Percentiles rank a stretch among this genome's conserved stretches.
Evolutionary conservation across 2,329 filamentous ascomycete genomes (phyloP).

Genomic region (Neocucurbitaria cava): DNA sequence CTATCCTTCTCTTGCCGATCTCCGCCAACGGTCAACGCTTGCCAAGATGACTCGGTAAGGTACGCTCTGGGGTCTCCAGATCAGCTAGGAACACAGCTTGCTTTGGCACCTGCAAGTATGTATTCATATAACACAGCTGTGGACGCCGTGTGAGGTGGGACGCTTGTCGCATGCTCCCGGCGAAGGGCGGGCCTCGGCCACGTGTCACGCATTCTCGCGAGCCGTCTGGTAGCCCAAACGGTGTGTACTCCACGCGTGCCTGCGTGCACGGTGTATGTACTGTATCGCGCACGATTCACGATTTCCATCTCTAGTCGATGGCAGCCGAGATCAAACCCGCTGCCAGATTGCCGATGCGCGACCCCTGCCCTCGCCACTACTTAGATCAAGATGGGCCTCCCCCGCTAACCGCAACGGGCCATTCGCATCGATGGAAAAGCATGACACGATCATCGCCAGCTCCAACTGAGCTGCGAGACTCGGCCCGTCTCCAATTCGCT

Average conservation of each 20-base stretch:
- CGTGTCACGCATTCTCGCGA: neutral
- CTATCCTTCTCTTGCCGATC: too few relatives aligned
- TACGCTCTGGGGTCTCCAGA: neutral
- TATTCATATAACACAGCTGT: neutral
- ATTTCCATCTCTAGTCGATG: conserved; percentile 24
- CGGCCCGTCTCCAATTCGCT: conserved; percentile 32
- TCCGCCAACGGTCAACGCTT: too few relatives aligned
- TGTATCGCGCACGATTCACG: too few relatives aligned
- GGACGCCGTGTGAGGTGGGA: neutral
- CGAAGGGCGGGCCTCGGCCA: neutral
- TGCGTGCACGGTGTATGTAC: too few relatives aligned
- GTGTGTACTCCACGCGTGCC: too few relatives aligned
- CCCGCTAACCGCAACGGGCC: conserved; percentile 19
- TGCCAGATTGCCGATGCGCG: conserved; percentile 18
- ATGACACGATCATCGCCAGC: conserved; percentile 38
- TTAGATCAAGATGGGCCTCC: conserved; percentile 20
- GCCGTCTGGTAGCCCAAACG: neutral
- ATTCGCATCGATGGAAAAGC: conserved; percentile 11
- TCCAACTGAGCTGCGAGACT: conserved; percentile 12
- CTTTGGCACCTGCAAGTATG: too few relatives aligned
- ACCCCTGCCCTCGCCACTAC: conserved; percentile 12
- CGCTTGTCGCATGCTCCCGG: neutral
- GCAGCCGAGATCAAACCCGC: conserved; percentile 16
- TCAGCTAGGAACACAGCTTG: neutral
- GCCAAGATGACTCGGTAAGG: too few relatives aligned